Evolutionary conservation across 345 rosid species (phyloP).

Genomic region (Durio zibethinus): DNA sequence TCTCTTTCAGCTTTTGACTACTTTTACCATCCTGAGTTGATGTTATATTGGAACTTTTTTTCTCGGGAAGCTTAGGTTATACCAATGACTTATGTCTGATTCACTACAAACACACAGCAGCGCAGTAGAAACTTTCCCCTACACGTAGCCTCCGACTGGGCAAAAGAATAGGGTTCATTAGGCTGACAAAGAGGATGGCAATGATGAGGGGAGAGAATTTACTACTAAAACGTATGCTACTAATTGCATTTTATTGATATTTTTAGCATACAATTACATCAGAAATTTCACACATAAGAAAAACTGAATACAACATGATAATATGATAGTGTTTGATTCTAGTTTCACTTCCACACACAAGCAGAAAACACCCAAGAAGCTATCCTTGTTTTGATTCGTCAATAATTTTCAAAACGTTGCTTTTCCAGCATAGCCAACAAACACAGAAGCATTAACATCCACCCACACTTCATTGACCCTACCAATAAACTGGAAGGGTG

Average conservation of each 20-base stretch:
- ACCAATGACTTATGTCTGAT: background rate
- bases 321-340: background rate
- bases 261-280: background rate
- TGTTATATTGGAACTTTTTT: background rate
- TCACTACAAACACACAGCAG: background rate
- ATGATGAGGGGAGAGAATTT: background rate
- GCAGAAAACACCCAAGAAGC: background rate
- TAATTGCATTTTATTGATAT: background rate
- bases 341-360: background rate
- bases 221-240: background rate
- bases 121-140: too few species aligned
- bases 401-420: slow-evolving; percentile 38
- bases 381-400: background rate
- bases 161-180: background rate
- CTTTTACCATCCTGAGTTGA: background rate
- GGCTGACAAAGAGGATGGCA: background rate
- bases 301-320: background rate
- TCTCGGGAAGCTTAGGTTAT: background rate
- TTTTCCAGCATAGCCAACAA: slow-evolving; percentile 11
- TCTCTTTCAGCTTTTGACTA: background rate
- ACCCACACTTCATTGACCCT: slow-evolving; percentile 71
- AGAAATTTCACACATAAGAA: background rate
- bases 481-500: slow-evolving; percentile 55
- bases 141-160: too few species aligned
- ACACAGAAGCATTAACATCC: slow-evolving; percentile 36